Percentiles rank a stretch among this genome's conserved stretches.
These are phyloP conservation scores for Chalciporus sphaerocephalus DNA, from an alignment of 768 basidiomycete genomes.

Conservation along the genomic window DNA sequence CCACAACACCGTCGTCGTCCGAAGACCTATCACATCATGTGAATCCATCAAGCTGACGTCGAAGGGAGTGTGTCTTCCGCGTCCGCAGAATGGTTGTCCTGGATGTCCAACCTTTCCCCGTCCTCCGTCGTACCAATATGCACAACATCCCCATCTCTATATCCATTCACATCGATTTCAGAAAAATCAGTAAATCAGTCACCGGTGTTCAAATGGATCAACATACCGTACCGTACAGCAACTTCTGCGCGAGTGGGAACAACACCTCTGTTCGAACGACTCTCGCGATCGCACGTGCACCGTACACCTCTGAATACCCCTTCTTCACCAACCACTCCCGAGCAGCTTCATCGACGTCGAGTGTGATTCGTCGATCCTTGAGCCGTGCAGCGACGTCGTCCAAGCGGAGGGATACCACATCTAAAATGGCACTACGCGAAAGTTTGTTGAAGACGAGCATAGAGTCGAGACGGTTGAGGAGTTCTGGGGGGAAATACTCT, in stretches of 20 bases:
- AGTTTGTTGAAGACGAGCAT: constrained; percentile 92
- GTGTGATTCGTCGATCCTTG: constrained; percentile 56
- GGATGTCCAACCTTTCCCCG: constrained; percentile 44
- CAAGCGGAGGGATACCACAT: constrained; percentile 74
- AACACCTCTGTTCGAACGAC: constrained; percentile 78
- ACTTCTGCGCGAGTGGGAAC: constrained; percentile 75
- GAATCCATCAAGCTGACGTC: neutral
- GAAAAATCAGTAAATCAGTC: neutral
- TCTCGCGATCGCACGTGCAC: constrained; percentile 84
- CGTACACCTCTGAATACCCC: constrained; percentile 83
- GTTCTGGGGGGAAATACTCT: constrained; percentile 84
- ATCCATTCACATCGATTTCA: neutral
- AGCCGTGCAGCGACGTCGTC: constrained; percentile 68
- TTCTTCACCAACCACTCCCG: constrained; percentile 64
- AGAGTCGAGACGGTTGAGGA: constrained; percentile 84
- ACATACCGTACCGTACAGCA: constrained; percentile 78
- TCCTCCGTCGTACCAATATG: constrained; percentile 46
- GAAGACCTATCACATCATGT: too few species aligned
- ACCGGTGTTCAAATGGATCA: constrained; percentile 18
- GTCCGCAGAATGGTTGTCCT: constrained; percentile 60
- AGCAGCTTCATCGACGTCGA: constrained; percentile 64
- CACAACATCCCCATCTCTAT: constrained; percentile 62
- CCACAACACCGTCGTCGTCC: too few species aligned
- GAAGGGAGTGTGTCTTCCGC: constrained; percentile 6
- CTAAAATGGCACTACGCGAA: constrained; percentile 63